Conservation (phyloP, 768 basidiomycete genomes). For the Phanerodontia chrysosporium region DNA sequence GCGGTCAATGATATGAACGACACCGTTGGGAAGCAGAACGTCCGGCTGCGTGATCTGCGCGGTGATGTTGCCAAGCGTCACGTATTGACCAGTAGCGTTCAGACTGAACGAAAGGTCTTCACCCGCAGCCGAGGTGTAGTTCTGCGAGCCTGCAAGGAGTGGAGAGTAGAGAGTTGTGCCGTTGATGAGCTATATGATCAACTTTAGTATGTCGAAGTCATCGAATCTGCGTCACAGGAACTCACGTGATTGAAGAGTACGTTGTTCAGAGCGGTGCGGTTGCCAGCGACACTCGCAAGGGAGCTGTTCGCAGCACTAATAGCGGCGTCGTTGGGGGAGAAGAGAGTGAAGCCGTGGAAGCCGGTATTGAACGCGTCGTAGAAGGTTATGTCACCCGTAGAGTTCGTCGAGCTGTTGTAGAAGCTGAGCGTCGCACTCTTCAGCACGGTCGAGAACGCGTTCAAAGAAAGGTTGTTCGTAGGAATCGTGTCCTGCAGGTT, state of each 20-base stretch:
- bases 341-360: conserved; percentile 57
- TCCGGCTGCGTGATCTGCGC: conserved; percentile 57
- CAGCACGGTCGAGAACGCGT: conserved; percentile 27
- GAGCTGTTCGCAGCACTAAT: conserved; percentile 33
- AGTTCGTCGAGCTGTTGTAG: conserved; percentile 24
- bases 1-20: conserved; percentile 57
- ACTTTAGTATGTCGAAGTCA: too few species aligned
- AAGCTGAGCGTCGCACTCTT: conserved; percentile 20
- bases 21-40: conserved; percentile 62
- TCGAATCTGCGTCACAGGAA: too few species aligned
- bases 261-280: conserved; percentile 39
- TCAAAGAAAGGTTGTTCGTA: conserved; percentile 38
- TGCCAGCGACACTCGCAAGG: conserved; percentile 34
- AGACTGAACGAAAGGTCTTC: conserved; percentile 44
- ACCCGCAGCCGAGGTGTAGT: conserved; percentile 47
- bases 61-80: conserved; percentile 41
- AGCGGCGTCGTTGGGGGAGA: conserved; percentile 57
- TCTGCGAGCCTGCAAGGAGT: conserved; percentile 31
- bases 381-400: conserved; percentile 34
- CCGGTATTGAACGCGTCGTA: conserved; percentile 30
- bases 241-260: conserved; percentile 61
- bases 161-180: conserved; percentile 65
- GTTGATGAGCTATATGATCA: conserved; percentile 64
- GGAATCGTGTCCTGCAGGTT: conserved; percentile 36
- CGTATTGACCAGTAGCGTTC: conserved; percentile 56